Evolutionary conservation across 306 rosid genomes (phyloP), one percentile per base, ranked within the genome.

Genomic region (Quercus engelmannii): DNA sequence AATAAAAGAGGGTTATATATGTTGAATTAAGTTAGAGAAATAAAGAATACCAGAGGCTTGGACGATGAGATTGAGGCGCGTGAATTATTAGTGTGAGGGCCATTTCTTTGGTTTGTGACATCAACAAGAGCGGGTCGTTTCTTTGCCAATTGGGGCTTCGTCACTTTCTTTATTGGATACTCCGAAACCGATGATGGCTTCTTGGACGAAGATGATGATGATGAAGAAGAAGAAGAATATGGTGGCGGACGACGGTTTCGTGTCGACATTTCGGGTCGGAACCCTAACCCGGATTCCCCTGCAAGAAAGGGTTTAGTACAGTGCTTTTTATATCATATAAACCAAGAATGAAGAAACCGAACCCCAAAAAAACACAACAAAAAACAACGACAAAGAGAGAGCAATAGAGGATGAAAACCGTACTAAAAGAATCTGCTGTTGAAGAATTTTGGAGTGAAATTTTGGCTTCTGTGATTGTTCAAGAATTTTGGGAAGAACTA

Each of bases 61-160:
- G 74, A 76, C 18, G 85, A 41, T 75, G 72, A 28, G 23, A 41
- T 9, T 1, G 80, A 63, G n/a, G 75, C 25, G 49, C 55, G 71
- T 51, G 56, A 17, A 80, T 71, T 76, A 18, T 68, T 76, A 18
- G 18, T 63, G 23, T 78, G 46, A 68, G 86, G 28, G 17, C 74
- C 85, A 76, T 76, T 84, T 57, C 77, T 78, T 64, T 46, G 85
- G 83, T 89, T 91, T 15, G 87, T 82, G 33, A 89, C 78, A 70
- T 91, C 91, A 1, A 23, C 41, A 3, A 91, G 90, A 74, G 91
- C 88, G 20, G 91, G 76, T 35, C 88, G 91, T 80, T 87, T 89
- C 86, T 78, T 91, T 8, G 79, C 76, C 59, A 26, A 69, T 5
- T 71, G 89, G 18, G 80, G 35, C 74, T 79, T 86, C 74, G 73